A percentile compares a stretch with the other conserved stretches of the same genome.
Evolutionary conservation across 2,329 filamentous ascomycete species (phyloP).

Genomic region (Neoscytalidium dimidiatum): DNA sequence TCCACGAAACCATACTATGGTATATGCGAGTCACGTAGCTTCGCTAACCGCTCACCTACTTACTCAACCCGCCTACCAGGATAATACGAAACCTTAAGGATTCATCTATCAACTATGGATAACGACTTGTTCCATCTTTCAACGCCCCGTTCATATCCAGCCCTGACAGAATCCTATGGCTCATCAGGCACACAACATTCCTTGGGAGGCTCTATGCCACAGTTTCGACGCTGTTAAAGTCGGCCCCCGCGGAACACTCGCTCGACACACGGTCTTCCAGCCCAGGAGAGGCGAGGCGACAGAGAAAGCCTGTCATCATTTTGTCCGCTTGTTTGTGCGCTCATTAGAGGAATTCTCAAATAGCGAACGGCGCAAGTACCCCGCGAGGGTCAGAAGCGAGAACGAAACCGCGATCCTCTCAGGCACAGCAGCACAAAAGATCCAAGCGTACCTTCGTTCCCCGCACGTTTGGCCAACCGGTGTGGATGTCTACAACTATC

Average conservation of each 20-base stretch:
- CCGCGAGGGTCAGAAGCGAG: neutral
- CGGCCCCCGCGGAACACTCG: neutral
- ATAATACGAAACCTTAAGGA: too few relatives aligned
- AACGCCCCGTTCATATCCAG: neutral
- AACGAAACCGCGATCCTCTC: neutral
- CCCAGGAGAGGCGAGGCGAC: neutral
- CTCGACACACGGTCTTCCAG: neutral
- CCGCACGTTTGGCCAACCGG: neutral
- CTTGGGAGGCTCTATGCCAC: neutral
- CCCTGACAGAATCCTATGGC: neutral
- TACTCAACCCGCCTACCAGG: too few relatives aligned
- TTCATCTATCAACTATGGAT: neutral
- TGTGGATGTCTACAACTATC: neutral
- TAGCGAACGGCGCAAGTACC: neutral
- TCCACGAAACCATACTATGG: too few relatives aligned
- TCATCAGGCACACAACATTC: neutral
- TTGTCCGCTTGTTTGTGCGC: neutral
- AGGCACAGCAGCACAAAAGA: neutral
- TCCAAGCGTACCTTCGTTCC: neutral
- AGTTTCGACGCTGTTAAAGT: neutral
- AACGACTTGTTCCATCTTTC: neutral
- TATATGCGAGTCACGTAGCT: too few relatives aligned
- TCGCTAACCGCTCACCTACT: too few relatives aligned
- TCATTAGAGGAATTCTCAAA: neutral
- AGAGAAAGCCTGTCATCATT: neutral